Conservation (phyloP, 306 rosid species). For the Cicer chorassanicum region DNA sequence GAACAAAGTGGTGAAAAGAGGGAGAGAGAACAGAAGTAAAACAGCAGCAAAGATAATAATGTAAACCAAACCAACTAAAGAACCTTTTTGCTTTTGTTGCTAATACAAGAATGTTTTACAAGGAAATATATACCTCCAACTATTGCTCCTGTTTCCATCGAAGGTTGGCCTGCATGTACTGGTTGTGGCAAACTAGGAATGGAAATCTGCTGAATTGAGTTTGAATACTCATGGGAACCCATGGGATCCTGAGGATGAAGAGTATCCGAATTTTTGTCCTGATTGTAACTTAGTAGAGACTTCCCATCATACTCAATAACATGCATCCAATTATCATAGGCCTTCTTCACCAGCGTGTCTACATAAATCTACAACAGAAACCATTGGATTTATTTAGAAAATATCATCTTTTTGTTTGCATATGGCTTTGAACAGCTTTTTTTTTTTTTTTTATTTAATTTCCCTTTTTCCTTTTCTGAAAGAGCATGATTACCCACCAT, state of each 20-base stretch:
- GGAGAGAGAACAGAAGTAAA: constrained; percentile 4
- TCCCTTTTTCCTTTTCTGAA: neutral
- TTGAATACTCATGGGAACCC: constrained; percentile 58
- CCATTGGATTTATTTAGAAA: constrained; percentile 16
- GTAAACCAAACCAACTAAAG: constrained; percentile 12
- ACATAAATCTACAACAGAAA: constrained; percentile 65
- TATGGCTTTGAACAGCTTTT: neutral
- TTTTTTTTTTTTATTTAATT: too few species aligned
- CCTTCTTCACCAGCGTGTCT: constrained; percentile 83
- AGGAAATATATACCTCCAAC: constrained; percentile 61
- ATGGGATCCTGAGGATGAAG: constrained; percentile 54
- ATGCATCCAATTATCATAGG: constrained; percentile 89
- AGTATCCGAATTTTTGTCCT: constrained; percentile 52
- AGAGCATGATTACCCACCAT: neutral
- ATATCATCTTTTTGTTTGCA: constrained; percentile 37
- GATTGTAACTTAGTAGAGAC: constrained; percentile 59
- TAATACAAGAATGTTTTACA: constrained; percentile 25
- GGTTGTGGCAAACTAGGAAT: constrained; percentile 64
- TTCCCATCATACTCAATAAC: constrained; percentile 80
- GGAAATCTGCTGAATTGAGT: constrained; percentile 62
- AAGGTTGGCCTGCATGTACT: constrained; percentile 56
- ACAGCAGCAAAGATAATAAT: neutral
- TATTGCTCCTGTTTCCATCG: constrained; percentile 58
- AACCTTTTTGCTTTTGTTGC: constrained; percentile 25
- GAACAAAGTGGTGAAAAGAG: constrained; percentile 5